Base-by-base conservation (phyloP, 495 filamentous ascomycete genomes). In the Trichocladium uniseriatum region DNA sequence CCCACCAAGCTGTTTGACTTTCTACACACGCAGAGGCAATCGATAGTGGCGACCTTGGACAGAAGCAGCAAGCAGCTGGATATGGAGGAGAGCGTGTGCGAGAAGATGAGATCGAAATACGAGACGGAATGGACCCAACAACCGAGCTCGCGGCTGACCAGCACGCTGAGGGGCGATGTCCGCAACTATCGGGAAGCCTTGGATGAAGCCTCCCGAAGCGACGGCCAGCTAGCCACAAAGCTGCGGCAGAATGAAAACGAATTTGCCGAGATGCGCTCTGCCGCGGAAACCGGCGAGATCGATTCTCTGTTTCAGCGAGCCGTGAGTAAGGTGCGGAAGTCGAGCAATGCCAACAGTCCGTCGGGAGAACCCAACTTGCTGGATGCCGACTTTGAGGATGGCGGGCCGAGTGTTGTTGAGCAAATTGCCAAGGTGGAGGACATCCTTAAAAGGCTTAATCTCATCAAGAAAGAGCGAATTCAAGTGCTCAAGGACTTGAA, bases 51-150 rank as follows among this genome's bases (percentile, higher is more conserved):
- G 3, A 74, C 82, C 8, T 64, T 98, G 45, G 89, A 94, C 53
- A 75, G 76, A 49, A 87, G 86, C 59, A 83, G 79, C 35, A 94
- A 92, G 58, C 85, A 90, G 57, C 62, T 98, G 9, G 92, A 97
- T 56, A 82, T 91, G 79, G 92, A 98, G 65, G 94, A 96, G 69
- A 92, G 86, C 47, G 89, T 97, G 6, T 98, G 92, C 64, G 92
- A 98, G 68, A 96, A 95, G 73, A 98, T 98, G 92, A 80, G 92
- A 43, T 94, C 89, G 2, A 98, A 98, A 66, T 96, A 96, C 63
- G 90, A 92, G 27, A 77, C 72, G 10, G 92, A 96, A 38, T 98
- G 92, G 92, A 95, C 87, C 16, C 92, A 98, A 63, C 92, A 97
- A 58, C 94, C 94, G 19, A 95, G 89, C 60, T 84, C 83, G 28